Conservation (phyloP, 345 rosid genomes). For the Populus simonii region DNA sequence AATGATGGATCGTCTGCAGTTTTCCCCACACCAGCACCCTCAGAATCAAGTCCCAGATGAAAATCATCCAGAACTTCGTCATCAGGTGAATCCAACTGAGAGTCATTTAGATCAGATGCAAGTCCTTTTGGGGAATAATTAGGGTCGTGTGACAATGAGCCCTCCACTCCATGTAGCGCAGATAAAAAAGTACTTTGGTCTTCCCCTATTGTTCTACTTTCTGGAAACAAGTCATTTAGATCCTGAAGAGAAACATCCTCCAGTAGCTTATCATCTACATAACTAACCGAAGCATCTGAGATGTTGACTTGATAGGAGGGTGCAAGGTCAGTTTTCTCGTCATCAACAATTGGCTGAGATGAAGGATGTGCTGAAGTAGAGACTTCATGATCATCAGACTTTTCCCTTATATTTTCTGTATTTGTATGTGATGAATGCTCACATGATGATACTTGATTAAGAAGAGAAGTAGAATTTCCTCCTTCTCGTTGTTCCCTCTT, state of each 20-base stretch:
- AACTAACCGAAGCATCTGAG: conserved; percentile 25
- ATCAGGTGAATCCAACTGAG: conserved; percentile 10
- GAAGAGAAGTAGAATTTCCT: conserved; percentile 6
- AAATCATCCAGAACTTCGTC: conserved; percentile 31
- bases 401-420: conserved; percentile 22
- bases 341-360: conserved; percentile 19
- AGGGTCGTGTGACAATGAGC: conserved; percentile 17
- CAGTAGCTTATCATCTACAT: conserved; percentile 36
- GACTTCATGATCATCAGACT: conserved; percentile 15
- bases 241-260: conserved; percentile 35
- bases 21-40: conserved; percentile 30
- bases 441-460: conserved; percentile 16
- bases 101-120: conserved; percentile 15
- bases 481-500: conserved; percentile 6
- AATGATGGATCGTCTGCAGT: conserved; percentile 54
- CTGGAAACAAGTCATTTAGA: conserved; percentile 28
- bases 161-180: conserved; percentile 40
- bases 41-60: conserved; percentile 33
- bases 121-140: conserved; percentile 19
- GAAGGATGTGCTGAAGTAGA: background rate
- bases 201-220: conserved; percentile 39
- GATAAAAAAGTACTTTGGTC: conserved; percentile 49
- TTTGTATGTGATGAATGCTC: conserved; percentile 15
- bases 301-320: conserved; percentile 18
- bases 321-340: conserved; percentile 16